phyloP scores from a whole-genome alignment of 2,329 filamentous ascomycete genomes.

The Pyricularia sp. region DNA sequence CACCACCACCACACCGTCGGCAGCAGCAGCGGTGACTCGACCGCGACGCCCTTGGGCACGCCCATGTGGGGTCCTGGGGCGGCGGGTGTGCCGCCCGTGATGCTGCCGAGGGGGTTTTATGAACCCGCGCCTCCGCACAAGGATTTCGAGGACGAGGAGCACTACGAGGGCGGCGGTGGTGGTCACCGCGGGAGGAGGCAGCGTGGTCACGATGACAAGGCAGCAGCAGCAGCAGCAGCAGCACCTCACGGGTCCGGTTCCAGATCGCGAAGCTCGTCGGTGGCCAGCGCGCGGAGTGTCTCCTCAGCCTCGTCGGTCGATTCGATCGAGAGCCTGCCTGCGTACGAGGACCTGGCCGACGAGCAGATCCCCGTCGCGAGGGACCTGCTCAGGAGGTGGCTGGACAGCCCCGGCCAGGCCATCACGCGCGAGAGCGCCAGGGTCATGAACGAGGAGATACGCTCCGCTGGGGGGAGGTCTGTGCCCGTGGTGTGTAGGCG shows the following conservation, averaged over 20 bases:
- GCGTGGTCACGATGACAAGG: background rate
- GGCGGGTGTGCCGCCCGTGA: background rate
- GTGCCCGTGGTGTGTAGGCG: background rate
- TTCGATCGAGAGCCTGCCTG: conserved; percentile 40
- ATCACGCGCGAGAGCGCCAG: conserved; percentile 32
- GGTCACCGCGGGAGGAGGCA: background rate
- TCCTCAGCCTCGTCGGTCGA: conserved; percentile 22
- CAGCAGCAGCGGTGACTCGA: background rate
- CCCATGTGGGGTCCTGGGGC: background rate
- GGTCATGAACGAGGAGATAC: conserved; percentile 28
- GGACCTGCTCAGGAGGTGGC: conserved; percentile 32
- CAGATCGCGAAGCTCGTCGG: conserved; percentile 8
- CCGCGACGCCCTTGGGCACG: background rate
- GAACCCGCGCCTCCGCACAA: background rate
- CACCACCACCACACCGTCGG: background rate
- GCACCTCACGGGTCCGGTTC: background rate
- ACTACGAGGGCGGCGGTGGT: background rate
- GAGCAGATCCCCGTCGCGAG: conserved; percentile 34
- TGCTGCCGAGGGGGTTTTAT: background rate
- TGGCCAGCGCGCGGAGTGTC: conserved; percentile 20
- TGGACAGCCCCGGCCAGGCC: conserved; percentile 33
- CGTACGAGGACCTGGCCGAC: conserved; percentile 35
- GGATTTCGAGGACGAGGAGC: background rate
- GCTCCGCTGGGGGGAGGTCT: conserved; percentile 17
- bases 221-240: background rate